Conservation (phyloP, 352 stramenopile species). For the Peronospora destructor region DNA sequence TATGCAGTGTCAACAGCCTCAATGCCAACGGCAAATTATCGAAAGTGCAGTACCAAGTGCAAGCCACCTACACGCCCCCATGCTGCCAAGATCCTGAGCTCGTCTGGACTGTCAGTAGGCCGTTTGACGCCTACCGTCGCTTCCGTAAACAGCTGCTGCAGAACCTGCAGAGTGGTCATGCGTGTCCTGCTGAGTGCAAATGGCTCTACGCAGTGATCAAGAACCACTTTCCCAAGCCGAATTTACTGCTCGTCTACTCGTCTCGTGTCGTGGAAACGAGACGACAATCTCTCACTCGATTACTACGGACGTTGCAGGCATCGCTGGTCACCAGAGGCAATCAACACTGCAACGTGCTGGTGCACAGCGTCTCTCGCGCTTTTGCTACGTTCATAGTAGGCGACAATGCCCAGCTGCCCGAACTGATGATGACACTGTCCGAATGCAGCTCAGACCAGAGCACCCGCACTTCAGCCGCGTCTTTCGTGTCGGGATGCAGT, state of each 20-base stretch:
- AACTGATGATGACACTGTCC: constrained; percentile 15
- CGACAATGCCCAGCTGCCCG: constrained; percentile 18
- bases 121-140: constrained; percentile 37
- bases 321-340: constrained; percentile 31
- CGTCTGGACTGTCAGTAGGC: constrained; percentile 22
- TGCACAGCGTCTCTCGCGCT: constrained; percentile 21
- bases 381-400: constrained; percentile 26
- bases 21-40: neutral
- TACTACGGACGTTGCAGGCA: constrained; percentile 27
- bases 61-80: constrained; percentile 21
- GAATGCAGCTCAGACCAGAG: constrained; percentile 21
- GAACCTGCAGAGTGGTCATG: constrained; percentile 19
- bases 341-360: constrained; percentile 27
- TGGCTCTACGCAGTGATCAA: constrained; percentile 33
- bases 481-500: constrained; percentile 12
- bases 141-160: constrained; percentile 36
- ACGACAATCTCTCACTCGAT: constrained; percentile 19
- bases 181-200: constrained; percentile 29
- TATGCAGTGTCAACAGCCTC: constrained; percentile 14
- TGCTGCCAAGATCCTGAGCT: constrained; percentile 12
- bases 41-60: constrained; percentile 24
- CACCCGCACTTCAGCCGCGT: constrained; percentile 15
- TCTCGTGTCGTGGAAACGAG: constrained; percentile 16
- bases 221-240: constrained; percentile 32
- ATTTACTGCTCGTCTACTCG: constrained; percentile 24